Evolutionary conservation across 2,329 filamentous ascomycete genomes (phyloP).

Genomic region (Hyphodiscus sp.): DNA sequence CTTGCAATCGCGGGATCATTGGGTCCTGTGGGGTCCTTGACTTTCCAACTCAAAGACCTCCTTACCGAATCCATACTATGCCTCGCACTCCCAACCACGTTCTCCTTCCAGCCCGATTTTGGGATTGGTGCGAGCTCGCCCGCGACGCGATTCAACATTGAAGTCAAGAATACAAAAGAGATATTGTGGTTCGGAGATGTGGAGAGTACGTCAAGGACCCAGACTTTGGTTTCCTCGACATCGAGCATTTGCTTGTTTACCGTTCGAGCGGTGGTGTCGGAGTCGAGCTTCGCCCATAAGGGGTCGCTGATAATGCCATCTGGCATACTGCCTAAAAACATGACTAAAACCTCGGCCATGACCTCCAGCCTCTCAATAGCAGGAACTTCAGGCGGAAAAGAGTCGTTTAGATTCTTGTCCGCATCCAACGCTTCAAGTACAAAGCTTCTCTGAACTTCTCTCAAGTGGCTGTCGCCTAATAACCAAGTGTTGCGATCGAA

Average conservation of each 20-base stretch:
- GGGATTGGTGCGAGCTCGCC: slow-evolving; percentile 44
- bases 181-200: slow-evolving; percentile 74
- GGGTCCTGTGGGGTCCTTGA: slow-evolving; percentile 24
- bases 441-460: slow-evolving; percentile 28
- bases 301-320: slow-evolving; percentile 70
- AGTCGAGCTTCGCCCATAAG: slow-evolving; percentile 65
- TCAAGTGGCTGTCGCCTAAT: slow-evolving; percentile 29
- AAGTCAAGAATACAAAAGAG: slow-evolving; percentile 79
- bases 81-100: slow-evolving; percentile 10
- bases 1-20: slow-evolving; percentile 45
- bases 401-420: slow-evolving; percentile 53
- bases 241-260: slow-evolving; percentile 36
- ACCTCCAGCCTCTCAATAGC: slow-evolving; percentile 67
- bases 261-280: slow-evolving; percentile 40
- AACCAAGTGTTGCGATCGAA: slow-evolving; percentile 36
- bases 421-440: slow-evolving; percentile 67
- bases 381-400: slow-evolving; percentile 56
- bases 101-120: slow-evolving; percentile 15
- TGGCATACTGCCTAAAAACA: slow-evolving; percentile 67
- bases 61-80: slow-evolving; percentile 22
- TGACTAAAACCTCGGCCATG: slow-evolving; percentile 61
- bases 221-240: slow-evolving; percentile 50
- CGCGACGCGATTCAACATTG: slow-evolving; percentile 60
- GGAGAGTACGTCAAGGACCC: slow-evolving; percentile 68
- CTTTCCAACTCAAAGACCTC: slow-evolving; percentile 25